These are phyloP conservation scores for Micractinium sp. DNA, from an alignment of 139 green algal genomes.

Conservation along the genomic window DNA sequence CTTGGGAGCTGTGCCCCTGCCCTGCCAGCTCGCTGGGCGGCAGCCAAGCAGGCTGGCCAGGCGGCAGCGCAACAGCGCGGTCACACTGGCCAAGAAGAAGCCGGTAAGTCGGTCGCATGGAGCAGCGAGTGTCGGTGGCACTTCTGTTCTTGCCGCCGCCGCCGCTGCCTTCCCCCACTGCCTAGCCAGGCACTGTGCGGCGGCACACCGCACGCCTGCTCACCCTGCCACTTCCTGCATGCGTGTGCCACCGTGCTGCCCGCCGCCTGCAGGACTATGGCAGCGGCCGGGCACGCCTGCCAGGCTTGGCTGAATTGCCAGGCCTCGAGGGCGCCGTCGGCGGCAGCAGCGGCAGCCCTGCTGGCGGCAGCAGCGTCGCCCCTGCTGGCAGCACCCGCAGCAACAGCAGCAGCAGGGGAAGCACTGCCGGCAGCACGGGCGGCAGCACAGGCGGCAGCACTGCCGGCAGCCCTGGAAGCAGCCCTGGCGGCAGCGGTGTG, in stretches of 20 bases:
- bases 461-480: neutral
- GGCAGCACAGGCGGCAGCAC: too few relatives aligned
- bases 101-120: too few relatives aligned
- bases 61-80: neutral
- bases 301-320: neutral
- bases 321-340: neutral
- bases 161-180: slow-evolving; percentile 6
- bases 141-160: neutral
- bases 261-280: slow-evolving; percentile 43
- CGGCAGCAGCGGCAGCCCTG: neutral
- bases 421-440: too few relatives aligned
- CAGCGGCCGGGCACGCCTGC: slow-evolving; percentile 9
- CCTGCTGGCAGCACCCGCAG: neutral
- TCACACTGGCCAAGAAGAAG: neutral
- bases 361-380: neutral
- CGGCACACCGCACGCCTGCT: neutral
- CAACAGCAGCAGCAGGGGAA: neutral
- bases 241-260: neutral
- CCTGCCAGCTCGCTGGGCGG: neutral
- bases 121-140: too few relatives aligned
- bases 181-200: neutral
- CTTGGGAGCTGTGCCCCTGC: neutral
- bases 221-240: neutral
- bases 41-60: neutral
- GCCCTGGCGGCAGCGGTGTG: neutral